phyloP scores from a whole-genome alignment of 2,329 filamentous ascomycete species.

The Chrysoporthe cubensis region DNA sequence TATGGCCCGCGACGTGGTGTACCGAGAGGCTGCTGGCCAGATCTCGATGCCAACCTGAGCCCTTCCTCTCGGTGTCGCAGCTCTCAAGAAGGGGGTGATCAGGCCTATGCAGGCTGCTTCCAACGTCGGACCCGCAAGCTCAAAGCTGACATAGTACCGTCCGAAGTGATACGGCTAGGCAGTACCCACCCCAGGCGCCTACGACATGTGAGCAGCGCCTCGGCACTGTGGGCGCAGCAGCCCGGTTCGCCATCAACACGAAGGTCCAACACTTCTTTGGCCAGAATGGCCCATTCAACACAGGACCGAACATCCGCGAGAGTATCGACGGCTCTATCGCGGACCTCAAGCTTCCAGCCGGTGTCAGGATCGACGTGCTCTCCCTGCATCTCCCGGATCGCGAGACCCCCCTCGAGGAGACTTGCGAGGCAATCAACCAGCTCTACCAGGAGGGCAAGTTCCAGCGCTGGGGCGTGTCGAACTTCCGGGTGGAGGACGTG shows the following conservation, averaged over 20 bases:
- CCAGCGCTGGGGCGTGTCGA: conserved; percentile 44
- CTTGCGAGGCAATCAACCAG: conserved; percentile 41
- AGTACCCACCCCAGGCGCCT: conserved; percentile 36
- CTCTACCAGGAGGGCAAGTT: conserved; percentile 44
- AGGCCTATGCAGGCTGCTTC: too few species aligned
- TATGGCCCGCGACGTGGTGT: too few species aligned
- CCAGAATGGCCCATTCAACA: conserved; percentile 16
- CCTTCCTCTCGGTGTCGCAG: too few species aligned
- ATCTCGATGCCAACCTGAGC: too few species aligned
- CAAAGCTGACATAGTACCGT: neutral
- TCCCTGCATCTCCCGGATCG: conserved; percentile 15
- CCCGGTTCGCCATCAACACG: conserved; percentile 40
- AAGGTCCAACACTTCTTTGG: conserved; percentile 35
- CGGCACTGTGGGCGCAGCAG: conserved; percentile 35
- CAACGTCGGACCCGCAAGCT: too few species aligned
- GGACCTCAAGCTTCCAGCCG: conserved; percentile 31
- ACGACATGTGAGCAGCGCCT: conserved; percentile 39
- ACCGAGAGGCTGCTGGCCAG: too few species aligned
- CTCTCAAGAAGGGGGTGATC: neutral
- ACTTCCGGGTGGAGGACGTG: conserved; percentile 63
- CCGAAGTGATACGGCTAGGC: conserved; percentile 38
- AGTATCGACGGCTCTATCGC: conserved; percentile 40
- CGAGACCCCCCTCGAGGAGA: conserved; percentile 44
- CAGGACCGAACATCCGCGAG: conserved; percentile 33
- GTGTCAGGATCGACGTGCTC: conserved; percentile 6